Evolutionary conservation across 2,329 filamentous ascomycete species (phyloP), one percentile per base, ranked within the genome.

Genomic region (Diaporthe sp.): DNA sequence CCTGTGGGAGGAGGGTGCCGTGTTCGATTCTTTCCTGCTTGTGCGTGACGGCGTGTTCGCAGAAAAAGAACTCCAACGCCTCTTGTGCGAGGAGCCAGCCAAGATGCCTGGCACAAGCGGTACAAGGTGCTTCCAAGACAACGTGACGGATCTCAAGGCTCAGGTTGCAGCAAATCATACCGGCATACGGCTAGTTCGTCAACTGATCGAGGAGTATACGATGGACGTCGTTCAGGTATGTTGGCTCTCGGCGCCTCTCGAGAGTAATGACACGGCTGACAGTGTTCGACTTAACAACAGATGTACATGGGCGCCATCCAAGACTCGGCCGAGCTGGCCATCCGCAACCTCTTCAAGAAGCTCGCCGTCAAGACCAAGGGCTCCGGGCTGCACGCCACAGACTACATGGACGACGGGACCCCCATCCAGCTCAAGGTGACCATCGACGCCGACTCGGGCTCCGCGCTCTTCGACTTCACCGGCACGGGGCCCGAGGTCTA

Each of bases 281-380:
- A 31, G 31, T 31, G 31, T 31, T 31, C n/a, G n/a, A n/a, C 31
- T 31, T 31, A 4, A 31, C 1, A 13, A 42, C 34, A 61, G 58
- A 79, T 78, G 37, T 84, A 84, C 78, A 85, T 87, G 85, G 78
- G 79, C 28, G 84, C 82, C 65, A 86, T 86, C 57, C 85, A 86
- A 74, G 79, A 82, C 61, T 86, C 84, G 31, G 85, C 85, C 10
- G 85, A 87, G 71, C 73, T 80, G 2, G 82, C 84, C 0, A 82
- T 84, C 6, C 82, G 84, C 2, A 76, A 77, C 8, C 79, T 79
- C 15, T 76, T 84, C 60, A 78, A 78, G n/a, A 73, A 74, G 17
- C 39, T 84, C 61, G 79, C 92, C 3, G 49, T 51, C 17, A 88
- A 90, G 76, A 88, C 93, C 58, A 77, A 82, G 68, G 44, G 31